Base-by-base conservation (phyloP, 163 green algal species). In the Scenedesmus sp. region DNA sequence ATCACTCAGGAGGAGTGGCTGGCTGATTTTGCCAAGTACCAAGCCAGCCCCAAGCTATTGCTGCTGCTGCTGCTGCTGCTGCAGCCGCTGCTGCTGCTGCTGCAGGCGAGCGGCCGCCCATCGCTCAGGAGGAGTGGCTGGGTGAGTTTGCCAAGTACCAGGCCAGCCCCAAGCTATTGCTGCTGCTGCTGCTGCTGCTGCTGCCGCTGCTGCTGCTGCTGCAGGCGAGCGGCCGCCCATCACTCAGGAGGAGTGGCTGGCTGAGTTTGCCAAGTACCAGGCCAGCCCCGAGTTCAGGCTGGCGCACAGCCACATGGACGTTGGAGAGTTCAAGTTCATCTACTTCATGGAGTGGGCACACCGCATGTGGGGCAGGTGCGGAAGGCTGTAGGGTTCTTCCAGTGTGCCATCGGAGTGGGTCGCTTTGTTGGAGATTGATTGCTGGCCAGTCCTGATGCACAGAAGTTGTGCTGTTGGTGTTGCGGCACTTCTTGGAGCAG, bases 301-400 rank as follows among this genome's bases (percentile, higher is more conserved):
- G 60, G 93, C 97, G 12, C 97, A 99, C 96, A 92, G 85, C 15
- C 92, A 96, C 92, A 99, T 99, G 97, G 97, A 82, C 0, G 89
- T 99, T 18, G 96, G 99, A 0, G 98, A 99, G 88, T 99, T 99
- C 95, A 99, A 99, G 94, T 99, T 99, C 96, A 99, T 99, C 76
- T 99, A 99, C 95, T 99, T 96, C 96, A 96, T 97, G 96, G 95
- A 97, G 93, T 97, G 96, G 86, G 95, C 88, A 73, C 95, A 97
- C 92, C 97, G 98, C 93, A 99, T 99, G 98, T 99, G 97, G 98
- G 98, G 98, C 6, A 94, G 98, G 88, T 91, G 23, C 23, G 73
- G 74, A 34, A 9, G 59, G 8, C 59, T 64, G 59, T 64, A 15
- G 7, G 7, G 59, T 15, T 9, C 59, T 15, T 64, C 7, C 8